Evolutionary conservation across 176 grass and related monocot species (phyloP).

Genomic region (Tillandsia leiboldiana): DNA sequence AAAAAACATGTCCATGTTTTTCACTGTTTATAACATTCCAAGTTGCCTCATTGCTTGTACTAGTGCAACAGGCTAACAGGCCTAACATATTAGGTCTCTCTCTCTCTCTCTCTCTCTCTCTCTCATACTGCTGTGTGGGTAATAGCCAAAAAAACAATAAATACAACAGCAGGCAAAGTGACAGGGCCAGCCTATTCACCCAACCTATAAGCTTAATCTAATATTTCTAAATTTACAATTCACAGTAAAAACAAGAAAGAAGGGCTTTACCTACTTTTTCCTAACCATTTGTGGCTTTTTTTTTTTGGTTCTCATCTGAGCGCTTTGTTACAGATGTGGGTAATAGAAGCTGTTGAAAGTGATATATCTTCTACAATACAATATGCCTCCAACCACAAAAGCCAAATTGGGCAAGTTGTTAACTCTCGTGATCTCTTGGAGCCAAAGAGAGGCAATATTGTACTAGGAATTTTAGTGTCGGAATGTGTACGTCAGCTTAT

Average conservation of each 20-base stretch:
- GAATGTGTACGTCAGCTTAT: too few species aligned
- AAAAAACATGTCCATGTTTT: background rate
- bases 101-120: constrained; percentile 9
- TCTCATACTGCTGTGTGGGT: constrained; percentile 6
- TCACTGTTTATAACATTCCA: background rate
- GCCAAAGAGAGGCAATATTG: background rate
- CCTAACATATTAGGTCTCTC: constrained; percentile 3
- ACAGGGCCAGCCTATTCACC: constrained; percentile 12
- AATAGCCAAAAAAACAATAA: constrained; percentile 39
- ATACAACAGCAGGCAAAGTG: constrained; percentile 38
- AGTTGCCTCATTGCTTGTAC: constrained; percentile 11
- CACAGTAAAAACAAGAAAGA: too few species aligned
- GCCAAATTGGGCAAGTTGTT: background rate
- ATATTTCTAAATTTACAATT: too few species aligned
- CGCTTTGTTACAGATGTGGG: too few species aligned
- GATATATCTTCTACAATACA: background rate
- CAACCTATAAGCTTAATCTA: background rate
- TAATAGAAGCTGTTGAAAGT: background rate
- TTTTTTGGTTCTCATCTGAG: too few species aligned
- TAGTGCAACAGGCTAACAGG: constrained; percentile 19
- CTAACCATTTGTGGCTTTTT: too few species aligned
- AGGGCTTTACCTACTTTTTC: too few species aligned
- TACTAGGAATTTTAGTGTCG: too few species aligned
- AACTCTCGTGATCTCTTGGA: background rate
- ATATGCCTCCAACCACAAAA: background rate